Conservation (phyloP, 352 stramenopile species). For the Globisporangium okanoganense region DNA sequence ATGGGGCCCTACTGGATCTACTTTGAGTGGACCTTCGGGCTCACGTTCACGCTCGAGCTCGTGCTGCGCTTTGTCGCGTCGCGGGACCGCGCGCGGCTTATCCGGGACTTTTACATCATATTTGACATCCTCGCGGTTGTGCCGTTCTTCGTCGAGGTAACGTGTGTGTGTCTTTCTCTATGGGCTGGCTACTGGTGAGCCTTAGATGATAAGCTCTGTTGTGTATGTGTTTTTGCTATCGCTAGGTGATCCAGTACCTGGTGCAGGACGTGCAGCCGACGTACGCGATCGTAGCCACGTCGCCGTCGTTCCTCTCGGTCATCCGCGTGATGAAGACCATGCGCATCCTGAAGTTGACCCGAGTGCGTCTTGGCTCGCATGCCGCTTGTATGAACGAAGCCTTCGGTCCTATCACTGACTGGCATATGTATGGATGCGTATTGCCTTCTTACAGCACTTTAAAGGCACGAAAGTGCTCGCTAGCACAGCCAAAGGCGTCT, state of each 20-base stretch:
- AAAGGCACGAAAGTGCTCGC: conserved; percentile 58
- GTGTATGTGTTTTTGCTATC: neutral
- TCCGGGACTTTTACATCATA: conserved; percentile 55
- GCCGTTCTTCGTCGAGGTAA: conserved; percentile 62
- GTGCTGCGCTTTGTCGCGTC: conserved; percentile 51
- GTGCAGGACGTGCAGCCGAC: conserved; percentile 31
- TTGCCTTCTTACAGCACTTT: conserved; percentile 42
- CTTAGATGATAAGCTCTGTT: neutral
- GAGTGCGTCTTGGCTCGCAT: conserved; percentile 20
- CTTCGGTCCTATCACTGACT: neutral
- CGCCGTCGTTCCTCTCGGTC: conserved; percentile 59
- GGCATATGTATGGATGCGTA: neutral
- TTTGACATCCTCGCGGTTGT: conserved; percentile 64
- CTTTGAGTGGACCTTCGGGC: conserved; percentile 64
- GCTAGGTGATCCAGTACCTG: conserved; percentile 24
- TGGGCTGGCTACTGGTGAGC: too few relatives aligned
- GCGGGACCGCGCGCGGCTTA: conserved; percentile 30
- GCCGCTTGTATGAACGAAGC: too few relatives aligned
- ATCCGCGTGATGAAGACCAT: conserved; percentile 70
- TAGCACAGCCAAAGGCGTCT: conserved; percentile 50
- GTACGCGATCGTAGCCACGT: conserved; percentile 59
- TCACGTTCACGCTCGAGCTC: conserved; percentile 55
- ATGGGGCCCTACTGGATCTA: conserved; percentile 79
- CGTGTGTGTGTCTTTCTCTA: neutral
- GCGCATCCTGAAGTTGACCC: conserved; percentile 69